Evolutionary conservation across 768 basidiomycete species (phyloP), one percentile per base, ranked within the genome.

Genomic region (Boletellus ananiceps): DNA sequence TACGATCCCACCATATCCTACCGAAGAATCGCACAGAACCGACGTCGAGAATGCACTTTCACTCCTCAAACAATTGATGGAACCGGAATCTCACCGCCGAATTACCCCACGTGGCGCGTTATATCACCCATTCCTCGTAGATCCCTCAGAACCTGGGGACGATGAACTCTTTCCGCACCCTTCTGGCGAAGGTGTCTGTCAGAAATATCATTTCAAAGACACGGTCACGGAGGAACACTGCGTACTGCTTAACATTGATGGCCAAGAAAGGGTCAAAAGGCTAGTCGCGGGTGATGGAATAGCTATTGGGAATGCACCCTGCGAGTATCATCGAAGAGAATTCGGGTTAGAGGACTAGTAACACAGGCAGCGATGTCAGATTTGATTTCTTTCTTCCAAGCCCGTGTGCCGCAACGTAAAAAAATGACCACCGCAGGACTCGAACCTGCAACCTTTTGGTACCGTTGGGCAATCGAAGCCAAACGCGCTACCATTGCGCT

Each of bases 381-480:
- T 25, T 41, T 45, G 44, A 2, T 9, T 3, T 29, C 27, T 29
- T 29, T 6, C 27, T 27, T 27, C 27, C 6, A 6, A 5, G 27
- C 6, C 1, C 27, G 2, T 46, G 33, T 16, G 8, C 16, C 34
- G 18, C 18, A 16, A 39, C 8, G 16, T 5, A 57, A 65, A 69
- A 54, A 53, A 54, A 64, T 86, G 86, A 87, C 81, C 83, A 85
- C 85, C 83, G 85, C 87, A 88, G 87, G 87, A 86, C 85, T 89
- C 86, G 87, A 89, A 89, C 88, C 87, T 89, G 86, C 87, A 89
- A 84, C 87, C 88, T 88, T 85, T 87, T 88, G 87, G 86, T 89
- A 57, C 73, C 81, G 69, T 72, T 69, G 56, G 74, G 81, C 82
- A 61, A 78, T 86, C 85, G 86, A 88, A 88, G 86, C 86, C 86